Evolutionary conservation across 257 asterid genomes (phyloP), one percentile per base, ranked within the genome.

Genomic region (Handroanthus guayacan): DNA sequence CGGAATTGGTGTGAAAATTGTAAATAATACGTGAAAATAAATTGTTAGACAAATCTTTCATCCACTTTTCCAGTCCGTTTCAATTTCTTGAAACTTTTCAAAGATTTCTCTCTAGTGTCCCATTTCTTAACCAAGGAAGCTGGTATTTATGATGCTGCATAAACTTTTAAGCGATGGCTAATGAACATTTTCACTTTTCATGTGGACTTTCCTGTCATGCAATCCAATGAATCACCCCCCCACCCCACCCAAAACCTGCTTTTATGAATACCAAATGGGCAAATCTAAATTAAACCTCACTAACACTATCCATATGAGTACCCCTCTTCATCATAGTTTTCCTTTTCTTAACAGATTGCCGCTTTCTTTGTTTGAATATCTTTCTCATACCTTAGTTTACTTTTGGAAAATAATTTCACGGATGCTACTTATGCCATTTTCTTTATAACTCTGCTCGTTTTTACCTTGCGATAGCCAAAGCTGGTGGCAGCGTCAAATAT

Each of bases 401-500:
- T 25, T 25, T 25, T 25, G 31, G 31, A 25, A 25, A 25, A 25
- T 8, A 12, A 65, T 39, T 39, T 54, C 44, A n/a, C 11, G 36
- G 43, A 67, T 73, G 68, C 69, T 67, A 66, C n/a, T 58, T 57
- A 38, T 38, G 68, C 43, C 5, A 31, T 38, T 62, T 37, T 25
- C 39, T n/a, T 51, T 13, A 7, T 13, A 7, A 38, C 31, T 25
- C 31, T 25, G 31, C 31, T 25, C 31, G 31, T 25, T 25, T 25
- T 62, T 20, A 43, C 16, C 45, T 52, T 43, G 66, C 38, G 65
- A 78, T 89, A 95, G 99, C 97, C 99, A 48, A 89, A 91, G 87
- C 88, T 95, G 82, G 88, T 89, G 48, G 91, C 98, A 17, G 72
- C 83, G 62, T 95, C 99, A 17, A 84, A 95, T 44, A 39, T 56